These are phyloP conservation scores for Hanseniaspora lachancei DNA, from an alignment of 805 yeast species.

Conservation along the genomic window DNA sequence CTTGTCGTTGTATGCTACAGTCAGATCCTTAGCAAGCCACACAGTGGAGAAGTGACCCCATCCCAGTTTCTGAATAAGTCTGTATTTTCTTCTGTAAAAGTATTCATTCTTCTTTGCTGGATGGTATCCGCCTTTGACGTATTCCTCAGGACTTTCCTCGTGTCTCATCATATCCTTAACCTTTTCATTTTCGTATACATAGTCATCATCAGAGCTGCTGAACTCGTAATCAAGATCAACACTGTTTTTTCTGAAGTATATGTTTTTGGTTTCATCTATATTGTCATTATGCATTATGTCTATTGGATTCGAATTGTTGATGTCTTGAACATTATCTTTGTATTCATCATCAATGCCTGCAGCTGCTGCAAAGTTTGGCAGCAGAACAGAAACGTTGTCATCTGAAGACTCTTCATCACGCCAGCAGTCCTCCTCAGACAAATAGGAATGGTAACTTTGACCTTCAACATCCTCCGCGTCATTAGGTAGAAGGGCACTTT, in stretches of 20 bases:
- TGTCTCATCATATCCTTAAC: slow-evolving; percentile 35
- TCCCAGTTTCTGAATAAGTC: slow-evolving; percentile 77
- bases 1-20: slow-evolving; percentile 28
- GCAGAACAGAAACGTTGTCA: background rate
- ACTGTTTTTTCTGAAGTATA: slow-evolving; percentile 15
- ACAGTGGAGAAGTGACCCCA: slow-evolving; percentile 99
- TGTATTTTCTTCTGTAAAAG: slow-evolving; percentile 63
- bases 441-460: background rate
- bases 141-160: slow-evolving; percentile 80
- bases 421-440: background rate
- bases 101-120: slow-evolving; percentile 82
- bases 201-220: slow-evolving; percentile 15
- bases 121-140: slow-evolving; percentile 88
- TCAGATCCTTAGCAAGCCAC: slow-evolving; percentile 64
- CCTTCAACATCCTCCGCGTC: background rate
- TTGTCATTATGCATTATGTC: background rate
- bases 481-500: background rate
- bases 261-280: background rate
- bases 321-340: background rate
- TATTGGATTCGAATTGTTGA: background rate
- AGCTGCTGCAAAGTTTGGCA: slow-evolving; percentile 3
- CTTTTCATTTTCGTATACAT: slow-evolving; percentile 24
- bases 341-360: background rate
- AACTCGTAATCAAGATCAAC: slow-evolving; percentile 13
- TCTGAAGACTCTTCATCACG: background rate